Evolutionary conservation across 441 rosid genomes (phyloP).

Genomic region (Monsonia emarginata): DNA sequence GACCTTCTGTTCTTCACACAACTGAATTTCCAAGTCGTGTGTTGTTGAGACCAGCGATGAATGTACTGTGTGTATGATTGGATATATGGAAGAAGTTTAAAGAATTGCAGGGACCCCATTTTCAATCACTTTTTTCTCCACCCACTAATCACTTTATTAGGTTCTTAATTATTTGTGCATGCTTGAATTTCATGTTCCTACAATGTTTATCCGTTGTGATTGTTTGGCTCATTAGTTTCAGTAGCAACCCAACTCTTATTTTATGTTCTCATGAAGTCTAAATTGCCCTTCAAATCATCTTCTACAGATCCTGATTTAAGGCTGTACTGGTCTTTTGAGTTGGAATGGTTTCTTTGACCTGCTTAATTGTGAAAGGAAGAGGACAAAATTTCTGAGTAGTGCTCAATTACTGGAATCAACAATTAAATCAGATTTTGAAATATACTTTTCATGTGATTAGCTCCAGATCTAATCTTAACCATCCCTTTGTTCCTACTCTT

Average conservation of each 20-base stretch:
- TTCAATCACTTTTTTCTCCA: not conserved
- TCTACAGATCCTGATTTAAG: not conserved
- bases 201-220: not conserved
- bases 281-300: too few species aligned
- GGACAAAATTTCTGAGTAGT: not conserved
- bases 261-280: too few species aligned
- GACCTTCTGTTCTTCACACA: too few species aligned
- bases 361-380: not conserved
- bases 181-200: not conserved
- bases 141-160: not conserved
- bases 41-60: too few species aligned
- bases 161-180: not conserved
- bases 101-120: not conserved
- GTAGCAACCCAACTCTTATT: too few species aligned
- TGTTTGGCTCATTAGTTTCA: not conserved
- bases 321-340: too few species aligned
- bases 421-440: not conserved
- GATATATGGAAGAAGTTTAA: too few species aligned
- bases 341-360: not conserved
- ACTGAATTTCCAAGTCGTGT: too few species aligned
- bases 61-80: too few species aligned
- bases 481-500: constrained; percentile 9
- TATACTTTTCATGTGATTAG: constrained; percentile 3
- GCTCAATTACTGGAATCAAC: not conserved
- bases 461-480: constrained; percentile 7